Conservation (phyloP, 2,329 filamentous ascomycete species). For the Epicoccum nigrum region DNA sequence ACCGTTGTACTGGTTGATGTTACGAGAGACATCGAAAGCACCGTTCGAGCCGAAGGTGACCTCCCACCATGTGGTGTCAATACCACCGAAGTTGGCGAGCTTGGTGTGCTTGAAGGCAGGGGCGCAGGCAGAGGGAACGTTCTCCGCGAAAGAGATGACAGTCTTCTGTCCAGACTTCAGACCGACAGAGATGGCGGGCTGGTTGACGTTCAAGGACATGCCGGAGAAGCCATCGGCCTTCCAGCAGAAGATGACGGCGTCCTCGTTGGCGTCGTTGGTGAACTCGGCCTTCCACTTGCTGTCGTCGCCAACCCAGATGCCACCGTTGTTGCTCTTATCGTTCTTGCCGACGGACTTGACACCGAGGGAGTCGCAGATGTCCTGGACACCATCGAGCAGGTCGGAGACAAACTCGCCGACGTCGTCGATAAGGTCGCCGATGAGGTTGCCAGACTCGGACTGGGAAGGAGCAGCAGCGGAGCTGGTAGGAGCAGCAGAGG, state of each 20-base stretch:
- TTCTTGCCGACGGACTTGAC: slow-evolving; percentile 36
- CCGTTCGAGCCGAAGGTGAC: slow-evolving; percentile 49
- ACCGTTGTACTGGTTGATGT: slow-evolving; percentile 54
- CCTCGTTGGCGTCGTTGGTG: slow-evolving; percentile 42
- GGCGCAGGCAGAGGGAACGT: slow-evolving; percentile 51
- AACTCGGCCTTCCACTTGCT: slow-evolving; percentile 44
- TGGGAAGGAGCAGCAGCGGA: slow-evolving; percentile 6
- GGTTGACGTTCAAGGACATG: slow-evolving; percentile 46
- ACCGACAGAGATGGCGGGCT: slow-evolving; percentile 48
- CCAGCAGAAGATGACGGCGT: slow-evolving; percentile 48
- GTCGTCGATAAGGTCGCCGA: slow-evolving; percentile 18
- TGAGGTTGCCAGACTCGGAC: slow-evolving; percentile 5
- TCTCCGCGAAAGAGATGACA: slow-evolving; percentile 48
- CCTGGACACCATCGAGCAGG: slow-evolving; percentile 27
- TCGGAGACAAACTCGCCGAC: slow-evolving; percentile 24
- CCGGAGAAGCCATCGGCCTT: slow-evolving; percentile 38
- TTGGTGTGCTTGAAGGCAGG: slow-evolving; percentile 45
- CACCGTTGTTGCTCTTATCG: slow-evolving; percentile 35
- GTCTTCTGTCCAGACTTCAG: slow-evolving; percentile 46
- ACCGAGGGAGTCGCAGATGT: slow-evolving; percentile 28
- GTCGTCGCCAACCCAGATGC: slow-evolving; percentile 46
- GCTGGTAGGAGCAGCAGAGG: not conserved
- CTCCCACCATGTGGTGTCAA: slow-evolving; percentile 55
- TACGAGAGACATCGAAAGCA: slow-evolving; percentile 52
- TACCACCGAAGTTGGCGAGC: slow-evolving; percentile 47